Evolutionary conservation across 805 yeast genomes (phyloP).

Genomic region (Spathaspora sp.): DNA sequence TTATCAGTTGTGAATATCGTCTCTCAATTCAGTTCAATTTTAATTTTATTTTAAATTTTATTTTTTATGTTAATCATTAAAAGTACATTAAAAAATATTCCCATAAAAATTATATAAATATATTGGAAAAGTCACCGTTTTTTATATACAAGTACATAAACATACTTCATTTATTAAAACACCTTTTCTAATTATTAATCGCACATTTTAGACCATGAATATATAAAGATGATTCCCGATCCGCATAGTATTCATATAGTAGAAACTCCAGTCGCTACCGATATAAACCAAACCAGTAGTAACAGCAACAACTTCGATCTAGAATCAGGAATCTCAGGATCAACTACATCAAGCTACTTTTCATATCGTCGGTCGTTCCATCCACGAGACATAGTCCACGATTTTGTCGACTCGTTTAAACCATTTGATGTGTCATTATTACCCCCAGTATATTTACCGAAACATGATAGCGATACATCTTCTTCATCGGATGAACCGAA

Average conservation of each 20-base stretch:
- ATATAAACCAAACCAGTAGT: not conserved
- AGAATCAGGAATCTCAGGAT: not conserved
- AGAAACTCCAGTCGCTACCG: not conserved
- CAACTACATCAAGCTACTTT: not conserved
- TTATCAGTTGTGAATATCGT: too few relatives aligned
- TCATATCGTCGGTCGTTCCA: not conserved
- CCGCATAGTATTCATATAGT: not conserved
- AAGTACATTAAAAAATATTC: not conserved
- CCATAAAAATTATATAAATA: not conserved
- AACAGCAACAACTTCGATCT: not conserved
- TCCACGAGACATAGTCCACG: conserved; percentile 1
- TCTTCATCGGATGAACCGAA: conserved; percentile 1
- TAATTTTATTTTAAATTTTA: too few relatives aligned
- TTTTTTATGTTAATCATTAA: not conserved
- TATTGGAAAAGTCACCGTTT: not conserved
- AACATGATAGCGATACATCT: not conserved
- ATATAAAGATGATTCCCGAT: not conserved
- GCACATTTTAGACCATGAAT: not conserved
- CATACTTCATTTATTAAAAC: too few relatives aligned
- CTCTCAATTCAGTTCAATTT: too few relatives aligned
- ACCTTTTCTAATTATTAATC: too few relatives aligned
- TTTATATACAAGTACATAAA: not conserved
- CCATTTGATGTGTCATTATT: conserved; percentile 23
- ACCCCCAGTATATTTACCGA: conserved; percentile 9
- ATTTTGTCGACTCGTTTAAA: conserved; percentile 20